phyloP scores from a whole-genome alignment of 2,329 filamentous ascomycete species.

The Verticillium zaregamsianum region DNA sequence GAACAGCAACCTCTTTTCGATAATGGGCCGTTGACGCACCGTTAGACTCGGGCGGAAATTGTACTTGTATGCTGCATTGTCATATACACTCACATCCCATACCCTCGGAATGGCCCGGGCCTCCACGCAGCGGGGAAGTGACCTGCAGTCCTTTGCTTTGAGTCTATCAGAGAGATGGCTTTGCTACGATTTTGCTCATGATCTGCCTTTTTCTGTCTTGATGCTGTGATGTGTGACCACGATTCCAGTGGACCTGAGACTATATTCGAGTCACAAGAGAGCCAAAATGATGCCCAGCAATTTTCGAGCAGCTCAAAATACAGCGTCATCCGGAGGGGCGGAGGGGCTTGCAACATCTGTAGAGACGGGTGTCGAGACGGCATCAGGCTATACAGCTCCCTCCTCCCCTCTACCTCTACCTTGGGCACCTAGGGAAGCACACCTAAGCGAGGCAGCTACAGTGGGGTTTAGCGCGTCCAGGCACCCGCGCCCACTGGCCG shows the following conservation, averaged over 20 bases:
- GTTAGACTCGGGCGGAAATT: neutral
- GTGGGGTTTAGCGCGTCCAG: neutral
- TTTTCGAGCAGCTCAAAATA: too few relatives aligned
- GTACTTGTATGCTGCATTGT: neutral
- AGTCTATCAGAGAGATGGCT: neutral
- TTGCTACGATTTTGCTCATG: neutral
- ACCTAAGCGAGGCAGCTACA: neutral
- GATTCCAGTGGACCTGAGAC: too few relatives aligned
- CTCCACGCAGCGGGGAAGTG: neutral
- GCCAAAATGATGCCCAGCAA: too few relatives aligned
- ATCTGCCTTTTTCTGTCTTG: neutral
- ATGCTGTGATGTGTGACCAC: neutral
- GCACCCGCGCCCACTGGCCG: neutral
- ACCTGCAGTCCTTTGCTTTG: neutral
- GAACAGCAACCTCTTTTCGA: neutral
- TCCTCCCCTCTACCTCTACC: too few relatives aligned
- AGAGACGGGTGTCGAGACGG: too few relatives aligned
- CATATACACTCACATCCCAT: slow-evolving; percentile 25
- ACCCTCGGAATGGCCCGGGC: neutral
- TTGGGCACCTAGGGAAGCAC: neutral
- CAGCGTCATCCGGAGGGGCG: too few relatives aligned
- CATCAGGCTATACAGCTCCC: too few relatives aligned
- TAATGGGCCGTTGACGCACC: neutral
- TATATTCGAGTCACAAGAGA: too few relatives aligned
- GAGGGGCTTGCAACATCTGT: too few relatives aligned